Percentiles rank a stretch among this genome's conserved stretches.
Conservation (phyloP, 2,329 filamentous ascomycete genomes). For the Cladophialophora chaetospira region DNA sequence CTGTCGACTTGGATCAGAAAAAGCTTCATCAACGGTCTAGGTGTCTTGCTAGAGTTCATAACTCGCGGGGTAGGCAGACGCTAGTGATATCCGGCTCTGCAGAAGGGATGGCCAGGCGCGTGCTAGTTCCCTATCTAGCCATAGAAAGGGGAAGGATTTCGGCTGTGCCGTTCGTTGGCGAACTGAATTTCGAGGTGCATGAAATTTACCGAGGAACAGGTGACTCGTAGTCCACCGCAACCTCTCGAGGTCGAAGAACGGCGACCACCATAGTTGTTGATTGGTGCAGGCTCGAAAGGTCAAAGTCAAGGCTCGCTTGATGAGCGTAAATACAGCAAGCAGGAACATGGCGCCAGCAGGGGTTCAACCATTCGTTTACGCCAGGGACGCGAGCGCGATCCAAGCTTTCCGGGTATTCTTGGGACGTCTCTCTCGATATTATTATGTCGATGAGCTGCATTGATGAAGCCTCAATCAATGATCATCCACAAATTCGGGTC, state of each 20-base stretch:
- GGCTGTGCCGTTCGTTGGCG: neutral
- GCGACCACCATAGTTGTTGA: neutral
- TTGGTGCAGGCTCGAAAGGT: neutral
- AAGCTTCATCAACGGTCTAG: neutral
- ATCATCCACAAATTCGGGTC: neutral
- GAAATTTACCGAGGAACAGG: conserved; percentile 16
- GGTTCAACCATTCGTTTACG: neutral
- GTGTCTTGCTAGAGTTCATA: neutral
- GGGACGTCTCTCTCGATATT: no score
- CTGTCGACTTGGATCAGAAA: neutral
- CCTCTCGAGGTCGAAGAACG: neutral
- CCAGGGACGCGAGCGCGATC: neutral
- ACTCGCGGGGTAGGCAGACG: neutral
- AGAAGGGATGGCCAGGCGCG: neutral
- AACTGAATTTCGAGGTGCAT: conserved; percentile 5
- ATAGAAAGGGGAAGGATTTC: neutral
- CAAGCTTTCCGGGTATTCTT: neutral
- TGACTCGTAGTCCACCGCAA: neutral
- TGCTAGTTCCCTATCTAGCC: neutral
- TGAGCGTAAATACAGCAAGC: neutral
- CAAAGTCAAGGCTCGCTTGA: neutral
- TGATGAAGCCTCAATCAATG: no score
- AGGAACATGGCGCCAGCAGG: neutral
- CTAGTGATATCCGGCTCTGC: neutral
- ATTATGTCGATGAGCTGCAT: no score